Evolutionary conservation across 2,329 filamentous ascomycete species (phyloP), one percentile per base, ranked within the genome.

Genomic region (Gremmenia infestans): DNA sequence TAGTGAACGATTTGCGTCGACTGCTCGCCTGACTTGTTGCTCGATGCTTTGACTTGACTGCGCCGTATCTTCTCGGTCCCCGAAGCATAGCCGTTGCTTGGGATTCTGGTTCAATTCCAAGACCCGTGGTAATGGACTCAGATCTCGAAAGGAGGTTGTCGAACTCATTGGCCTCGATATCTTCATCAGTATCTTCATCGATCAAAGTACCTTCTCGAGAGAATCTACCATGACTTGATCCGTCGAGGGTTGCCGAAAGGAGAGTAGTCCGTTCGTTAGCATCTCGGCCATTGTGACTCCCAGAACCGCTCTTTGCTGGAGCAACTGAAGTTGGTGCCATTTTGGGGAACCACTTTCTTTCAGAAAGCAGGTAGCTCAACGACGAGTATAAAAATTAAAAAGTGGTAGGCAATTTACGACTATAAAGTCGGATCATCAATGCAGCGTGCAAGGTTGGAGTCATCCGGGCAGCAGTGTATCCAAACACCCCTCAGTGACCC

Each of bases 161-260:
- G 43, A 69, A 70, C 35, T 64, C 66, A 55, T 69, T 66, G 3
- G 64, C 53, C 23, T 67, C 63, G 35, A 68, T 67, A 8, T 68
- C 65, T 83, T 64, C 77, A 82, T 67, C 70, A 9, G 56, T 46
- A 2, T 52, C 39, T 15, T 63, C 63, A 15, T 66, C 60, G 7
- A 57, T 57, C 12, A 23, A 19, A 12, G 55, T 53, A 17, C 60
- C 55, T 9, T 58, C 54, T 0, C 55, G 48, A 19, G 54, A 53
- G 22, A 39, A 35, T 2, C 54, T 52, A 22, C 52, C 54, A 53
- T 55, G 49, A 42, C 49, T 22, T 14, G 32, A 47, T 15, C 52
- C 32, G 55, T 55, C 48, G 15, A 39, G 48, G 9, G 5, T 28
- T 17, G 49, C 23, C 4, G 55, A 35, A 15, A 66, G 53, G n/a